Evolutionary conservation across 108 stramenopile species (phyloP), one percentile per base, ranked within the genome.

Genomic region (Cyclotella kingstonii): DNA sequence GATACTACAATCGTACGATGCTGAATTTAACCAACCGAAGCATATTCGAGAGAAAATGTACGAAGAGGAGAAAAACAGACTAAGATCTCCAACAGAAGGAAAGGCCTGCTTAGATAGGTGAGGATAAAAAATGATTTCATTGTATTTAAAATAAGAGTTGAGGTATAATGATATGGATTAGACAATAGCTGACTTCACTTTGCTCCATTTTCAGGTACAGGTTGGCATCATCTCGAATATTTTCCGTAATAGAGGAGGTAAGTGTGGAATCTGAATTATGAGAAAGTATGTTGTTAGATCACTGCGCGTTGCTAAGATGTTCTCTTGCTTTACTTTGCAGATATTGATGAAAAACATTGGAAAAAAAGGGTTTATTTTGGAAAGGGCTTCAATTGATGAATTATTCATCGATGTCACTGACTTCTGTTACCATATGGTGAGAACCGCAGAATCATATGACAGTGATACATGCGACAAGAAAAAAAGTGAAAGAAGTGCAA

Each of bases 361-460:
- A 26, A 74, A 69, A 43, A 62, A 73, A 23, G 68, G 67, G 3
- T 86, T 86, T 47, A 70, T 84, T 5, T 49, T 93, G 57, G 91
- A 93, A 68, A 69, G 84, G 43, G 91, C 91, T 0, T 83, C 81
- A 1, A 90, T 93, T 54, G 91, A 93, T 68, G 91, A 93, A 53
- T 76, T 93, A 33, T 93, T 85, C 45, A 66, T 93, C 11, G 91
- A 93, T 68, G 82, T 93, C n/a, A 86, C 86, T 5, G 59, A 72
- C 7, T 82, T 75, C 44, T 91, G 87, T 54, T 80, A 82, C 56
- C 21, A 66, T 12, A 41, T 54, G 15, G 10, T 23, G n/a, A 27
- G 18, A 27, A 1, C 39, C 8, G 29, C 2, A 38, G 12, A 63
- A 3, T 36, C 54, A 29, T 43, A 14, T 18, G 53, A 30, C 15